Percentiles rank a stretch among this genome's conserved stretches.
Conservation (phyloP, 1,284 basidiomycete genomes). For the Cryptococcus sp. region DNA sequence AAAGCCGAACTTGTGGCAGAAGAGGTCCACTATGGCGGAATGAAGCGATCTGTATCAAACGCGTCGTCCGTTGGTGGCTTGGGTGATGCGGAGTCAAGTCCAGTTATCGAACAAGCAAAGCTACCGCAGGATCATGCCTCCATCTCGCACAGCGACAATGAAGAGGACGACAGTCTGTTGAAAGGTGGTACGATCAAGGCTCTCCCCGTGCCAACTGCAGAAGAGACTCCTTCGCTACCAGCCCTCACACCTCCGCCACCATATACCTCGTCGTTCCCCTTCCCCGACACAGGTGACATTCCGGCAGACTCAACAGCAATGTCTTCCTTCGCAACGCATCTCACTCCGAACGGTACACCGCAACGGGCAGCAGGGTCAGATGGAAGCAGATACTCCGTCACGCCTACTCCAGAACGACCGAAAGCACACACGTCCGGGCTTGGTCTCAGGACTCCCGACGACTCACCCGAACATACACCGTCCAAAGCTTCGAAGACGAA, state of each 20-base stretch:
- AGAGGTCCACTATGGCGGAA: not conserved
- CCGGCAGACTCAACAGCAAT: not conserved
- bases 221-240: slow-evolving; percentile 6
- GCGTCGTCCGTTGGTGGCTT: slow-evolving; percentile 13
- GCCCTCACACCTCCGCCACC: slow-evolving; percentile 30
- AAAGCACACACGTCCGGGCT: slow-evolving; percentile 6
- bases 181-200: slow-evolving; percentile 30
- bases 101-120: slow-evolving; percentile 7
- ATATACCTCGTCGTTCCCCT: slow-evolving; percentile 22
- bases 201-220: slow-evolving; percentile 5
- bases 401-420: slow-evolving; percentile 30
- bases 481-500: slow-evolving; percentile 3
- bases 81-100: slow-evolving; percentile 22
- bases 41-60: slow-evolving; percentile 14
- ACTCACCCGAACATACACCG: slow-evolving; percentile 7
- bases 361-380: slow-evolving; percentile 1
- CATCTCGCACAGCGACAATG: slow-evolving; percentile 7
- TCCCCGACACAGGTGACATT: slow-evolving; percentile 2
- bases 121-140: slow-evolving; percentile 2
- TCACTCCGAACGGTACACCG: slow-evolving; percentile 2
- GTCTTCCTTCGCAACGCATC: slow-evolving; percentile 2
- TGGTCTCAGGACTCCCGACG: slow-evolving; percentile 6
- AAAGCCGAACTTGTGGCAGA: not conserved
- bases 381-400: slow-evolving; percentile 17
- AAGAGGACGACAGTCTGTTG: slow-evolving; percentile 15